A percentile compares a stretch with the other conserved stretches of the same genome.
These are phyloP conservation scores for Suhomyces maxii DNA, from an alignment of 1,139 yeast species.

Conservation along the genomic window DNA sequence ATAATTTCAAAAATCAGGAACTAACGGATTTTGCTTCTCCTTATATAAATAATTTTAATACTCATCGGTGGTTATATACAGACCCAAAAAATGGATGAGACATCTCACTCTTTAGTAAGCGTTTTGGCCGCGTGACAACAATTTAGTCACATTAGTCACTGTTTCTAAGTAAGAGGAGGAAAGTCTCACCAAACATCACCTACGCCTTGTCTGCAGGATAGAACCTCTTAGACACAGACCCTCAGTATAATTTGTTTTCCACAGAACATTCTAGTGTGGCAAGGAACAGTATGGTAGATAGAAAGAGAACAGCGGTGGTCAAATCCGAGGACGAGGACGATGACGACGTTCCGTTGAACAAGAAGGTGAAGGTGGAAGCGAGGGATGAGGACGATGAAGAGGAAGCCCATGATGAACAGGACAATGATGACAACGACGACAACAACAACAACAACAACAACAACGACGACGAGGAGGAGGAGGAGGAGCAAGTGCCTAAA, in stretches of 20 bases:
- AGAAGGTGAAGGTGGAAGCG: conserved; percentile 25
- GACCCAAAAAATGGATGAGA: not conserved
- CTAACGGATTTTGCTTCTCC: not conserved
- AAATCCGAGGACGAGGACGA: conserved; percentile 26
- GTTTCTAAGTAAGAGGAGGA: no score
- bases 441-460: no score
- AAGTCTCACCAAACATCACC: no score
- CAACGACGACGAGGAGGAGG: conserved; percentile 11
- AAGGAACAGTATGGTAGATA: conserved; percentile 28
- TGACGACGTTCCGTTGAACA: conserved; percentile 38
- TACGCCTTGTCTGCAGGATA: no score
- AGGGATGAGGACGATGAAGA: conserved; percentile 17
- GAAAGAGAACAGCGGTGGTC: conserved; percentile 28
- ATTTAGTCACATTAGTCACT: not conserved
- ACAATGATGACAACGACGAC: conserved; percentile 14
- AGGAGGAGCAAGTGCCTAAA: conserved; percentile 8
- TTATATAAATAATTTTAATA: not conserved
- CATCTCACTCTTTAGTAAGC: no score
- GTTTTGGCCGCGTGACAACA: no score
- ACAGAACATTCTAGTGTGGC: no score
- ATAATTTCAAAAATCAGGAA: not conserved
- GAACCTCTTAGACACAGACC: no score
- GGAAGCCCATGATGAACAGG: conserved; percentile 15
- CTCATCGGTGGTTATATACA: conserved; percentile 1
- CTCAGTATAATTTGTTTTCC: no score